Evolutionary conservation across 495 filamentous ascomycete species (phyloP).

Genomic region (Xylaria cubensis): DNA sequence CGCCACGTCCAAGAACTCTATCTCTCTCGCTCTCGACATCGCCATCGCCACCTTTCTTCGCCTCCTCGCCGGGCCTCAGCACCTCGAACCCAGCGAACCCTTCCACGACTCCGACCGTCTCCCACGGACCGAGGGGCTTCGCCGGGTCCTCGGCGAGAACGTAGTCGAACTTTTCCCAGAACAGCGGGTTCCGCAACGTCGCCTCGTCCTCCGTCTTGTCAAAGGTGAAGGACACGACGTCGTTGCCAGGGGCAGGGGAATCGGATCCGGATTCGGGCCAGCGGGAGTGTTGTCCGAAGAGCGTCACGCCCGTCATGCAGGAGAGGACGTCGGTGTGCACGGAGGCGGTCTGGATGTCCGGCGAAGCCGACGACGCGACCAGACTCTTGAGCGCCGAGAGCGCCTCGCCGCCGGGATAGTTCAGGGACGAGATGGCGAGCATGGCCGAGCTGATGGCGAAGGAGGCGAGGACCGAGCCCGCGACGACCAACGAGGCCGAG

Average conservation of each 20-base stretch:
- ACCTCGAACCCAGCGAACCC: conserved; percentile 76
- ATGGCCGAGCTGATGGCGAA: conserved; percentile 67
- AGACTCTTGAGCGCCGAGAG: conserved; percentile 60
- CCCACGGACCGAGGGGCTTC: conserved; percentile 66
- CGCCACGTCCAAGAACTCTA: conserved; percentile 43
- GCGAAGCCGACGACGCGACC: conserved; percentile 43
- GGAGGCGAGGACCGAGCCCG: conserved; percentile 62
- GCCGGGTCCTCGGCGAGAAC: conserved; percentile 73
- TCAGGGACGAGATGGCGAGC: conserved; percentile 76
- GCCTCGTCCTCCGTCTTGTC: conserved; percentile 70
- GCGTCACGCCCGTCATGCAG: conserved; percentile 93
- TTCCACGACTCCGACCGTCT: conserved; percentile 68
- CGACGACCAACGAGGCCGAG: conserved; percentile 61
- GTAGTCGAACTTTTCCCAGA: conserved; percentile 87
- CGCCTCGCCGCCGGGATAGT: conserved; percentile 87
- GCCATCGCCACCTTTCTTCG: neutral
- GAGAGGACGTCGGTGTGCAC: conserved; percentile 86
- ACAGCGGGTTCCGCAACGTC: conserved; percentile 63
- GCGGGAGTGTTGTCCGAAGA: conserved; percentile 69
- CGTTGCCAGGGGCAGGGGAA: neutral
- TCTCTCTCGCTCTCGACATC: conserved; percentile 40
- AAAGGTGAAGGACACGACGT: conserved; percentile 45
- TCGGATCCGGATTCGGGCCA: conserved; percentile 24
- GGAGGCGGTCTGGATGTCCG: conserved; percentile 42
- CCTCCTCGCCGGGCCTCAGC: conserved; percentile 53